phyloP scores from a whole-genome alignment of 1,284 basidiomycete species.

The Rhodotorula sp. region DNA sequence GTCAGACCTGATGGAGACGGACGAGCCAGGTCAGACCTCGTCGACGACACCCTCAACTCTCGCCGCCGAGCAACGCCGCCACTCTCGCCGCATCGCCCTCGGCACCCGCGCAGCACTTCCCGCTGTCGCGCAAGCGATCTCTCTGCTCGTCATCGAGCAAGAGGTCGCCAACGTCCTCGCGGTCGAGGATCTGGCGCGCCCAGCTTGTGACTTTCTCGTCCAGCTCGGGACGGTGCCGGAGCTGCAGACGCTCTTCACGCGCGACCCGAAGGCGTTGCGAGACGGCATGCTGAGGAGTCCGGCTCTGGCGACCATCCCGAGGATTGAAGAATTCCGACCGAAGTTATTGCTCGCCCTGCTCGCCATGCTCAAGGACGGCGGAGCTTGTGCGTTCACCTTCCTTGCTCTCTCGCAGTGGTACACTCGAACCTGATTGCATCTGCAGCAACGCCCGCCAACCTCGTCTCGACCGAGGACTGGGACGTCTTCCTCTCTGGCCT shows the following conservation, averaged over 20 bases:
- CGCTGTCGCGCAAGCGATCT: slow-evolving; percentile 16
- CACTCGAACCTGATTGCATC: neutral
- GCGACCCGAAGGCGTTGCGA: slow-evolving; percentile 20
- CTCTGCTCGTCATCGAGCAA: slow-evolving; percentile 34
- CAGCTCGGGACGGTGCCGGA: slow-evolving; percentile 9
- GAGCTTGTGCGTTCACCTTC: slow-evolving; percentile 18
- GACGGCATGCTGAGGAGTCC: slow-evolving; percentile 28
- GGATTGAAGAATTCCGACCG: slow-evolving; percentile 14
- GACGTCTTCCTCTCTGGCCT: slow-evolving; percentile 41
- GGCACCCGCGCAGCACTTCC: slow-evolving; percentile 10
- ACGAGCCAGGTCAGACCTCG: neutral
- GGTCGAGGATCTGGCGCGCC: slow-evolving; percentile 5
- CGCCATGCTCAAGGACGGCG: slow-evolving; percentile 32
- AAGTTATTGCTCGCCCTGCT: slow-evolving; percentile 33
- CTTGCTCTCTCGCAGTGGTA: no score
- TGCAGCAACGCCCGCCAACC: slow-evolving; percentile 34
- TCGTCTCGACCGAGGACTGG: slow-evolving; percentile 40
- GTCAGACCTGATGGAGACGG: neutral
- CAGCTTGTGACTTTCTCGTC: slow-evolving; percentile 10
- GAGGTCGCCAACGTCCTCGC: slow-evolving; percentile 11
- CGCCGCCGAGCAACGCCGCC: slow-evolving; percentile 16
- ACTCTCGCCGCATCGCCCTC: slow-evolving; percentile 15
- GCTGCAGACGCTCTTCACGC: slow-evolving; percentile 20
- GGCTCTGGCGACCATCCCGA: slow-evolving; percentile 6
- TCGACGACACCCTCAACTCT: neutral